Base-by-base conservation (phyloP, 2,329 filamentous ascomycete genomes). In the Kalmusia sp. region DNA sequence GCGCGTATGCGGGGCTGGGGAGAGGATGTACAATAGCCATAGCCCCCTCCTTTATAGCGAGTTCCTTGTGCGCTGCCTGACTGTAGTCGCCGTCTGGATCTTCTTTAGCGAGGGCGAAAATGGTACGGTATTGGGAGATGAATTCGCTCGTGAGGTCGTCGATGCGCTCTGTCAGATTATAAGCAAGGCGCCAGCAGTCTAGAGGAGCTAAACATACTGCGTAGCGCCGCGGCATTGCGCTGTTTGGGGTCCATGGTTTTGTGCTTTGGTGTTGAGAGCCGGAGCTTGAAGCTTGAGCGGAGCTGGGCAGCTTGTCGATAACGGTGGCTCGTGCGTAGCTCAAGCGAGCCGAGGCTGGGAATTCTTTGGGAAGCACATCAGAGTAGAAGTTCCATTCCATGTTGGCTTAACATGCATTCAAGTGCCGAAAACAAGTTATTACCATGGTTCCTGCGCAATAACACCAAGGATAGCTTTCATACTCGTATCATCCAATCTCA, bases 221-320 rank as follows among this genome's bases (percentile, higher is more conserved):
- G 64, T 6, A 79, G 65, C 35, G 69, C 74, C 6, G 74, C 75
- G n/a, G 74, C 72, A 47, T 76, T 78, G 55, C 73, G 73, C 34
- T 76, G 69, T 17, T 72, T 71, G 37, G 72, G 61, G 39, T 79
- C 76, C 76, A 79, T 79, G 11, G 52, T 52, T 47, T 46, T 15
- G 17, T 33, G 15, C n/a, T n/a, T n/a, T n/a, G n/a, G n/a, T n/a
- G 22, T 31, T 30, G 14, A n/a, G 45, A 24, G 33, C 24, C 33
- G 34, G 31, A 49, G 25, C 25, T 44, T 24, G 8, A 22, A 22
- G 35, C 21, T 22, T 41, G 24, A 31, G 25, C 21, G 19, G 40
- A 15, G 6, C 8, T 7, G 12, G 17, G 4, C n/a, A n/a, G 19
- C 15, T 49, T 50, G n/a, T 43, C 48, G 48, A 43, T 43, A 43